These are phyloP conservation scores for Brassica rapa DNA, from an alignment of 345 rosid species.

Conservation along the genomic window DNA sequence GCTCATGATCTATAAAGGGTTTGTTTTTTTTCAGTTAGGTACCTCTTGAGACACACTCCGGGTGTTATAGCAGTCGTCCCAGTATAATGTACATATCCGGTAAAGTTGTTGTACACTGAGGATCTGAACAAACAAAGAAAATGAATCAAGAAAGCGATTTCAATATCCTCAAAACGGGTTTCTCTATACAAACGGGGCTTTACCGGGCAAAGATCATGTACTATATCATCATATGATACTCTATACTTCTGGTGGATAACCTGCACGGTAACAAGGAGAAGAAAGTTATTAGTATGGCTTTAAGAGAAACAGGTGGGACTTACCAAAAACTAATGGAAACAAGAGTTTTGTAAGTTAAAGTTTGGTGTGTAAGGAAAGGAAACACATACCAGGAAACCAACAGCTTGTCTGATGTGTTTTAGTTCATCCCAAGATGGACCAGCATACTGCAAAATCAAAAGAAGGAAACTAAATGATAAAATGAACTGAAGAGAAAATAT, in stretches of 20 bases:
- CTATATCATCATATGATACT: constrained; percentile 94
- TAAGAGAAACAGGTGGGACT: not conserved
- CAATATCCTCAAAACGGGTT: not conserved
- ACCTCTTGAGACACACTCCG: constrained; percentile 89
- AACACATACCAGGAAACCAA: constrained; percentile 91
- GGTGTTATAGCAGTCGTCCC: constrained; percentile 98
- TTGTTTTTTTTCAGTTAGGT: constrained; percentile 18
- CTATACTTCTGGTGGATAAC: constrained; percentile 98
- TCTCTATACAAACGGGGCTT: constrained; percentile 25
- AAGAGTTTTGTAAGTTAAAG: not conserved
- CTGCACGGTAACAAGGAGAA: constrained; percentile 43
- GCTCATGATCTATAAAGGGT: constrained; percentile 2
- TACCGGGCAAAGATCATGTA: constrained; percentile 95
- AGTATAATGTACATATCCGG: constrained; percentile 91
- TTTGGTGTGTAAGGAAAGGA: not conserved
- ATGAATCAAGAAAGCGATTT: not conserved
- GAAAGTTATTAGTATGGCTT: not conserved
- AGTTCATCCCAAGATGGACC: constrained; percentile 99
- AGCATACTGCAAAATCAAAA: constrained; percentile 61
- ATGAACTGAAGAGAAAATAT: not conserved
- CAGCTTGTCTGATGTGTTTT: constrained; percentile 95
- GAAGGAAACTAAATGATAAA: not conserved
- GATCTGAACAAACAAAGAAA: constrained; percentile 52
- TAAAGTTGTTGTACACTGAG: constrained; percentile 96
- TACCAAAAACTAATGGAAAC: not conserved